Percentiles rank a stretch among this genome's conserved stretches.
Conservation (phyloP, 2,329 filamentous ascomycete species). For the Aspergillus sp. region DNA sequence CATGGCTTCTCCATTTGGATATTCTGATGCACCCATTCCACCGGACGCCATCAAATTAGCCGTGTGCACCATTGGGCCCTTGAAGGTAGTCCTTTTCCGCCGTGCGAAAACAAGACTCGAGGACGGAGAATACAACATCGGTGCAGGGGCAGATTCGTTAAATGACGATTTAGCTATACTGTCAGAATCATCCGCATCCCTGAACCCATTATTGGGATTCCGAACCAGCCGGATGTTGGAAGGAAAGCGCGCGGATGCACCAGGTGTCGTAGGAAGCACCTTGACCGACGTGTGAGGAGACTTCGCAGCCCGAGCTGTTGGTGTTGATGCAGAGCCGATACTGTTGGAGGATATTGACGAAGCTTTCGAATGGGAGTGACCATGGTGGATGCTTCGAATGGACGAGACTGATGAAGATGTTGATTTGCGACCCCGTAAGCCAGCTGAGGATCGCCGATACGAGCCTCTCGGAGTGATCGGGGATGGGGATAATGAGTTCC, state of each 20-base stretch:
- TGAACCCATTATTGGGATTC: slow-evolving; percentile 35
- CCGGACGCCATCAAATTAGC: slow-evolving; percentile 34
- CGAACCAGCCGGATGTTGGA: slow-evolving; percentile 83
- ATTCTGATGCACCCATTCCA: slow-evolving; percentile 35
- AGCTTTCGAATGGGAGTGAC: slow-evolving; percentile 88
- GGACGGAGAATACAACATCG: slow-evolving; percentile 40
- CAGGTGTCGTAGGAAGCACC: slow-evolving; percentile 89
- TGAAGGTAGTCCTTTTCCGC: slow-evolving; percentile 47
- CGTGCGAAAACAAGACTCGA: slow-evolving; percentile 48
- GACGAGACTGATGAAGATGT: slow-evolving; percentile 95
- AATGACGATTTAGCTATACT: slow-evolving; percentile 33
- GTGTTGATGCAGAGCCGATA: slow-evolving; percentile 66
- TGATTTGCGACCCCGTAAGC: slow-evolving; percentile 87
- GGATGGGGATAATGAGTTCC: slow-evolving; percentile 80
- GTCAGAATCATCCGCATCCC: slow-evolving; percentile 26
- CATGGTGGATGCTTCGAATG: slow-evolving; percentile 85
- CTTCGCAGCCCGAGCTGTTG: slow-evolving; percentile 65
- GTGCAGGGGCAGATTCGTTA: slow-evolving; percentile 38
- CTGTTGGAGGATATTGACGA: slow-evolving; percentile 86
- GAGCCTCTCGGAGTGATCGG: slow-evolving; percentile 86
- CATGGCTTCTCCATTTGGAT: slow-evolving; percentile 30
- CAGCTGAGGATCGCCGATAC: slow-evolving; percentile 77
- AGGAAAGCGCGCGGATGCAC: slow-evolving; percentile 68
- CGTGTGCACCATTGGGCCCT: slow-evolving; percentile 45
- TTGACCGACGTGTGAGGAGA: slow-evolving; percentile 91